Percentiles rank a stretch among this genome's conserved stretches.
Conservation (phyloP, 176 grass and related monocot species). For the Musa schizocarpa region DNA sequence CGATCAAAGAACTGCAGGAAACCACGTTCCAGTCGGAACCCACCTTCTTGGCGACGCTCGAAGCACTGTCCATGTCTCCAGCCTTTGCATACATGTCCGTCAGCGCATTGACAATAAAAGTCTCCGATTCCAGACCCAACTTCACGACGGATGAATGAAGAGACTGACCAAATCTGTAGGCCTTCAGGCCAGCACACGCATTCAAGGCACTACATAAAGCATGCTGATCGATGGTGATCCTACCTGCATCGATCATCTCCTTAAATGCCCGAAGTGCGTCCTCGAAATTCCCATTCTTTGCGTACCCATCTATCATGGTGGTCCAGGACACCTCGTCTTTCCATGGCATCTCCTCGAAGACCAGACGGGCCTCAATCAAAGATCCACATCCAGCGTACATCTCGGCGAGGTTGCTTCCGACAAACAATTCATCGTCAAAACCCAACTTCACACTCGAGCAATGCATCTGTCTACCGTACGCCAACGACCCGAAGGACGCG, state of each 20-base stretch:
- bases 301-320: constrained; percentile 53
- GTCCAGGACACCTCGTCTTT: constrained; percentile 58
- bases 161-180: constrained; percentile 22
- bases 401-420: constrained; percentile 47
- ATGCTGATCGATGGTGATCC: constrained; percentile 39
- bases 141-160: constrained; percentile 35
- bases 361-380: constrained; percentile 27
- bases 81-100: constrained; percentile 46
- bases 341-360: constrained; percentile 54
- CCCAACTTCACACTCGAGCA: constrained; percentile 26
- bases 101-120: constrained; percentile 32
- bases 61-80: constrained; percentile 44
- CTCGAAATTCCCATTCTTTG: constrained; percentile 36
- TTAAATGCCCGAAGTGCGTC: constrained; percentile 27
- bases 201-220: constrained; percentile 39
- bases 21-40: constrained; percentile 51
- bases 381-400: constrained; percentile 49
- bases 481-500: constrained; percentile 17
- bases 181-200: constrained; percentile 31
- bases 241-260: constrained; percentile 35
- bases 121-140: constrained; percentile 33
- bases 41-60: constrained; percentile 19
- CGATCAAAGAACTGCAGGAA: constrained; percentile 47
- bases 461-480: constrained; percentile 37
- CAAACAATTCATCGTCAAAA: constrained; percentile 36